Evolutionary conservation across 75 land plant genomes (phyloP).

Genomic region (Selaginella tamariscina): DNA sequence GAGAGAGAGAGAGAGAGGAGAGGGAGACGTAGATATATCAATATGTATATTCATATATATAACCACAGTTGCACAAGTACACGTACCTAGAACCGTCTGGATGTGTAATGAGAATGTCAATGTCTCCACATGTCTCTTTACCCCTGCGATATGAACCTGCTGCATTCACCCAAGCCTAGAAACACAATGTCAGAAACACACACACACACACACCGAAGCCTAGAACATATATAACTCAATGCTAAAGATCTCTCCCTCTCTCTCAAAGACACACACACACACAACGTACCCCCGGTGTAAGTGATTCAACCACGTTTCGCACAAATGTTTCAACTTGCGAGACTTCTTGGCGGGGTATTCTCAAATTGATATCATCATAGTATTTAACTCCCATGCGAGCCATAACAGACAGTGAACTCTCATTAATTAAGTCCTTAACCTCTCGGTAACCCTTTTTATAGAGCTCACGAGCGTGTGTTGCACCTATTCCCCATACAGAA

Average conservation of each 20-base stretch:
- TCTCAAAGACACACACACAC: not conserved
- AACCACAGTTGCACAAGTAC: not conserved
- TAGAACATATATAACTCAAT: too few relatives aligned
- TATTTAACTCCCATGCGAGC: slow-evolving; percentile 3
- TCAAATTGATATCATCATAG: slow-evolving; percentile 1
- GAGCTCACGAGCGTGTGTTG: not conserved
- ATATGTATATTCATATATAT: not conserved
- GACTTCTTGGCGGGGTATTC: slow-evolving; percentile 1
- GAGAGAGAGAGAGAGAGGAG: too few relatives aligned
- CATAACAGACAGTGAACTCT: not conserved
- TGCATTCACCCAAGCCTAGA: slow-evolving; percentile 12
- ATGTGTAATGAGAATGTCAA: slow-evolving; percentile 11
- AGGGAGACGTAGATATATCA: too few relatives aligned
- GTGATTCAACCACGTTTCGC: not conserved
- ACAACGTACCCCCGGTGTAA: slow-evolving; percentile 6
- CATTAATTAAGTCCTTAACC: not conserved
- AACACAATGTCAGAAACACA: too few relatives aligned
- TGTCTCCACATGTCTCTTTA: not conserved
- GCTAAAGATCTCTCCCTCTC: too few relatives aligned
- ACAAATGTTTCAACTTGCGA: not conserved
- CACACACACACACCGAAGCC: not conserved
- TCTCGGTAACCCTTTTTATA: not conserved
- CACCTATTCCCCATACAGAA: slow-evolving; percentile 4
- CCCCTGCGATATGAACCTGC: slow-evolving; percentile 4
- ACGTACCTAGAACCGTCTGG: not conserved